Evolutionary conservation across 1,284 basidiomycete species (phyloP), one percentile per base, ranked within the genome.

Genomic region (Ganoderma leucocontextum): DNA sequence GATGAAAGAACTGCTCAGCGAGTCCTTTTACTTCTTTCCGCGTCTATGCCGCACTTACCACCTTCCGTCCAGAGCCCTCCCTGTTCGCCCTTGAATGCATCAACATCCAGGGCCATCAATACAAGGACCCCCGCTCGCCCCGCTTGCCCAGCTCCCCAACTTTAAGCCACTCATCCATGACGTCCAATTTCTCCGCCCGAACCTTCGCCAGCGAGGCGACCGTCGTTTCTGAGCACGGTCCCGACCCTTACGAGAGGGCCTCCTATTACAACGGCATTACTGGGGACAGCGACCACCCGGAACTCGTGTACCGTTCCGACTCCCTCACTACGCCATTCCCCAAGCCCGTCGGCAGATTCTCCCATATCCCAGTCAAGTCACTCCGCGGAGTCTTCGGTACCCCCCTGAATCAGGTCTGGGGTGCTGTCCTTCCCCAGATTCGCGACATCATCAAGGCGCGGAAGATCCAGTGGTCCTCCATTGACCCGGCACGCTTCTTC

Each of bases 251-350:
- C 60, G 81, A 82, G 72, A 78, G 70, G 19, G 33, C n/a, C 2
- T n/a, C 36, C 4, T 61, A 61, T 33, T 60, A 60, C 36, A 60
- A 52, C 25, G 59, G 58, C 58, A 61, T 65, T 35, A 19, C 59
- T 61, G 53, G 29, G 8, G 39, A 60, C 39, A 4, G 39, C 9
- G 35, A 19, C 35, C 79, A 83, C 71, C 83, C 82, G 0, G 72
- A 78, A 2, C 82, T 85, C 74, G 39, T 85, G 1, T 85, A 84
- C 76, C 79, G 83, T 57, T 83, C 83, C 0, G 76, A 83, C 47
- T 73, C 64, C 67, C 70, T 73, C 73, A 74, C 73, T 13, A 79
- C 64, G 1, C 79, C 79, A 22, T 84, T 80, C 75, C 75, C 76
- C 72, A 72, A 73, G 68, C 81, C 82, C 71, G n/a, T 7, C 10